Base-by-base conservation (phyloP, 805 yeast genomes). In the Candida orba region DNA sequence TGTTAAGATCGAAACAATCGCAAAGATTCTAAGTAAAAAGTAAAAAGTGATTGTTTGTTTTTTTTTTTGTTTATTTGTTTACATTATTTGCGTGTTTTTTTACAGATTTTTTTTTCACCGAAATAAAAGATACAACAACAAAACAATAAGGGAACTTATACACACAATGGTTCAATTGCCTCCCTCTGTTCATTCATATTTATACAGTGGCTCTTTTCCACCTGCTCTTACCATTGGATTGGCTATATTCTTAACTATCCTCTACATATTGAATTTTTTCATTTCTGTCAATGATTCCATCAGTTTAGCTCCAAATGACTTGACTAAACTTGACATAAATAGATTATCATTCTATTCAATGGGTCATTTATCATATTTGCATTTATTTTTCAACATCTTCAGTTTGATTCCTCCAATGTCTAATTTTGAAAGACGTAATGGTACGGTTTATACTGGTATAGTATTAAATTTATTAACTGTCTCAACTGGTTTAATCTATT, bases 361-460 rank as follows among this genome's bases (percentile, higher is more conserved):
- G 54, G 78, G 78, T 25, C 96, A 88, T 61, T 54, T 67, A n/a
- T 71, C 75, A 20, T 49, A 76, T 20, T 47, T 79, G 41, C 95
- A 87, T 58, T 65, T 88, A 58, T 37, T 74, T 4, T 63, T 83
- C 53, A 87, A 86, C 53, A 45, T 76, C 8, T 47, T 77, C 33
- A 73, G 82, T 1, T 57, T 88, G 37, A 67, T 74, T 45, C 73
- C 82, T 1, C 78, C 84, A 18, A 60, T 87, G 53, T 67, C 81
- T 12, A 68, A 70, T 41, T 88, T 81, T 61, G 96, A 88, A 67
- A 66, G 71, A 44, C 59, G 64, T 20, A 82, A 86, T 55, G 97
- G 96, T 6, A 87, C 97, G 0, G 83, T 88, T 3, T 78, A 86
- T 61, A 84, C 95, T 4, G 96, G 95, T 4, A 69, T 89, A 37